Base-by-base conservation (phyloP, 2,329 filamentous ascomycete species). In the Ceratocystis huliohia region DNA sequence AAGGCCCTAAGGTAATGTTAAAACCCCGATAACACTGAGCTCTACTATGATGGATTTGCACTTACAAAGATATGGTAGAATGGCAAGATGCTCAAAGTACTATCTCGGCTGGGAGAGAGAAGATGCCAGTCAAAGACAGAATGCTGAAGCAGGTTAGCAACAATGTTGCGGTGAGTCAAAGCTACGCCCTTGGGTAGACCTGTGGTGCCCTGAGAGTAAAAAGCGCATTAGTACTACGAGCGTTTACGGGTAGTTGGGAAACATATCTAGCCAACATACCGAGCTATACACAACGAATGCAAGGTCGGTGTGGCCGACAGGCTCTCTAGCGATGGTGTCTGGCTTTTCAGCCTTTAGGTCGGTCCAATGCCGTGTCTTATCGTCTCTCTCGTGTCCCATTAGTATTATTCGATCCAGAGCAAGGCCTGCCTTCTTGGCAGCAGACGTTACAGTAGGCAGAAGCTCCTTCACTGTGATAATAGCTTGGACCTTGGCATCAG, bases 181-280 rank as follows among this genome's bases (percentile, higher is more conserved):
- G 90, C 88, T 15, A 96, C 93, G 17, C 92, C 93, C 75, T 97
- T 97, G 0, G 93, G 92, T 63, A 91, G 78, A 1, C 93, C 93
- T 0, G 93, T 96, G 0, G 93, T 97, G 6, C 93, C 93, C 74
- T 77, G 62, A 57, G 56, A 30, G 13, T 17, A 13, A n/a, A 57
- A 13, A 8, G 28, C 4, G 20, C 25, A 20, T 41, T 7, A 20
- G 30, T 59, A 28, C 33, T 48, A 66, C 10, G 10, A 15, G 15
- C 37, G 1, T 41, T 41, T 41, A 41, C 3, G 37, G 13, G 37
- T 20, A 15, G 33, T 5, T 37, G 41, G 41, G 61, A 50, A 56
- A 45, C 37, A 28, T 5, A 8, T 37, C 1, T 25, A 17, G 8
- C 44, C 6, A 15, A n/a, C 28, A 65, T 68, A 76, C 75, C 6